phyloP scores from a whole-genome alignment of 2,329 filamentous ascomycete species.

The Helotiales sp. region DNA sequence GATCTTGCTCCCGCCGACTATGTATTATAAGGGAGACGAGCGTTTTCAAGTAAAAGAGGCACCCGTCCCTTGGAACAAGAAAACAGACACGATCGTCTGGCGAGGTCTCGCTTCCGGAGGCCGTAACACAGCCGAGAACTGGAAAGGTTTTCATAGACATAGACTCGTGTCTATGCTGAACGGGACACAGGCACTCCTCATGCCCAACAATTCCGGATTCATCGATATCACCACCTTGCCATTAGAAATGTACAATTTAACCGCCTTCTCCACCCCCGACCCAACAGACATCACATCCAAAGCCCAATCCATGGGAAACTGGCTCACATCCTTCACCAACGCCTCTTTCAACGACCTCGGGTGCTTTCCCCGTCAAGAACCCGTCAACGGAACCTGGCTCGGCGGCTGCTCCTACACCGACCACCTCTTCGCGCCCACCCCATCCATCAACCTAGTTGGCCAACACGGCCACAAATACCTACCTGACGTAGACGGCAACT shows the following conservation, averaged over 20 bases:
- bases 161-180: slow-evolving; percentile 60
- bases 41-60: slow-evolving; percentile 61
- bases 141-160: slow-evolving; percentile 60
- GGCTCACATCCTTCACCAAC: slow-evolving; percentile 21
- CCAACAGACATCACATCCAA: slow-evolving; percentile 38
- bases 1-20: slow-evolving; percentile 65
- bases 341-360: slow-evolving; percentile 22
- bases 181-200: slow-evolving; percentile 42
- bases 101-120: slow-evolving; percentile 68
- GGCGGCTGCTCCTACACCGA: slow-evolving; percentile 48
- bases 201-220: slow-evolving; percentile 52
- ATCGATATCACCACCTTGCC: slow-evolving; percentile 43
- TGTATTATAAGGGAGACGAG: slow-evolving; percentile 64
- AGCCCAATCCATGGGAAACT: slow-evolving; percentile 54
- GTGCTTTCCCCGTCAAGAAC: slow-evolving; percentile 42
- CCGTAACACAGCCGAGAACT: slow-evolving; percentile 52
- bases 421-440: slow-evolving; percentile 46
- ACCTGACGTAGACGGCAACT: slow-evolving; percentile 76
- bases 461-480: slow-evolving; percentile 64
- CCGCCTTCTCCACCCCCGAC: slow-evolving; percentile 11
- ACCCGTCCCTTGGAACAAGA: slow-evolving; percentile 61
- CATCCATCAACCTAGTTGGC: slow-evolving; percentile 8
- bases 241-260: slow-evolving; percentile 4
- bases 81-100: slow-evolving; percentile 62
- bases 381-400: slow-evolving; percentile 25